These are phyloP conservation scores for Cyamopsis tetragonoloba DNA, from an alignment of 306 rosid genomes.

Conservation along the genomic window DNA sequence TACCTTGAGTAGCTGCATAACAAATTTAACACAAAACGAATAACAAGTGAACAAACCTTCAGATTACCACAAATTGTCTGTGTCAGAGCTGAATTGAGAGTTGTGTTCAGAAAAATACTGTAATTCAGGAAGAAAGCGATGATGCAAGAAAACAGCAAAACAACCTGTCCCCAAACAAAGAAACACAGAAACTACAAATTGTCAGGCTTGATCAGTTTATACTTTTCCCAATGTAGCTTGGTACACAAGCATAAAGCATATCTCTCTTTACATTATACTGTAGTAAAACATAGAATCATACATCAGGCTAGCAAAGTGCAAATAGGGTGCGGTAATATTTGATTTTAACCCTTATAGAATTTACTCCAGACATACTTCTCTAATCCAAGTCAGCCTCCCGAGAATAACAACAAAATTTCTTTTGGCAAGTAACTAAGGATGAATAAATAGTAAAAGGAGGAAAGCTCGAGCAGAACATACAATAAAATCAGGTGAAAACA, in stretches of 20 bases:
- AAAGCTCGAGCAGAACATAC: slow-evolving; percentile 37
- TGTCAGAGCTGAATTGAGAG: slow-evolving; percentile 77
- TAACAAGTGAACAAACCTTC: slow-evolving; percentile 52
- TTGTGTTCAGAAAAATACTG: slow-evolving; percentile 78
- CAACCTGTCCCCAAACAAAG: slow-evolving; percentile 39
- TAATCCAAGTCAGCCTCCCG: slow-evolving; percentile 5
- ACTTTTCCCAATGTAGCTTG: neutral
- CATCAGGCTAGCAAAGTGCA: neutral
- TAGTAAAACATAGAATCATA: slow-evolving; percentile 10
- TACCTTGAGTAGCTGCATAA: neutral
- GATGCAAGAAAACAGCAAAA: slow-evolving; percentile 66
- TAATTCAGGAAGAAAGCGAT: slow-evolving; percentile 85
- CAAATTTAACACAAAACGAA: slow-evolving; percentile 14
- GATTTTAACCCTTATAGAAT: neutral
- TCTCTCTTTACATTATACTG: neutral
- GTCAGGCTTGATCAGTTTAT: neutral
- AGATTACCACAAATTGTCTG: slow-evolving; percentile 83
- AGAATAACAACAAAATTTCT: neutral
- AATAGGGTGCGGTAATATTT: neutral
- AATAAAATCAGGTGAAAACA: slow-evolving; percentile 65
- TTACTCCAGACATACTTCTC: slow-evolving; percentile 6
- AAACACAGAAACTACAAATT: neutral
- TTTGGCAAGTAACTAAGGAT: neutral
- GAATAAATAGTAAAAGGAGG: neutral
- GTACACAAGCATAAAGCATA: neutral